A percentile compares a stretch with the other conserved stretches of the same genome.
Conservation (phyloP, 768 basidiomycete genomes). For the Calocybe cyanea region DNA sequence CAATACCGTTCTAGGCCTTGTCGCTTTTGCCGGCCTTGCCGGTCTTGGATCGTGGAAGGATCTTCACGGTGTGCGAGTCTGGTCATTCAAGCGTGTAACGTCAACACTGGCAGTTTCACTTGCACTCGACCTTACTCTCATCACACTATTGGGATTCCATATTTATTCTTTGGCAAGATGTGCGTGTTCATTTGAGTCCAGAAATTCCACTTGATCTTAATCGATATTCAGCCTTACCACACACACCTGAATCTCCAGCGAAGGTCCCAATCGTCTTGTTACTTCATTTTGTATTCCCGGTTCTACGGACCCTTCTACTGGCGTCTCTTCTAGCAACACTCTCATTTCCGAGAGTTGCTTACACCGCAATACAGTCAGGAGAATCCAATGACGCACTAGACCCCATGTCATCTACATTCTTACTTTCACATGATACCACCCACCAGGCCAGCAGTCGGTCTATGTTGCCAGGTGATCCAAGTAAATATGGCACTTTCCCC, state of each 20-base stretch:
- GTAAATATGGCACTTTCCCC: constrained; percentile 78
- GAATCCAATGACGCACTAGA: constrained; percentile 36
- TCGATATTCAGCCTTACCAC: constrained; percentile 16
- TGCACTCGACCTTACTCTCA: constrained; percentile 55
- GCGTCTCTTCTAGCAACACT: constrained; percentile 58
- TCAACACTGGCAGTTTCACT: constrained; percentile 50
- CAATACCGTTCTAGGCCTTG: constrained; percentile 63
- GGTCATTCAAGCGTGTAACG: constrained; percentile 59
- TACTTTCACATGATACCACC: constrained; percentile 47
- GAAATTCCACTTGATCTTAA: constrained; percentile 5
- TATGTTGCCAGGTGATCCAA: constrained; percentile 34
- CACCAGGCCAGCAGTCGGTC: constrained; percentile 42
- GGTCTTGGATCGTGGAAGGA: constrained; percentile 80
- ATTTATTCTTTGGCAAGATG: constrained; percentile 31
- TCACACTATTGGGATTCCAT: constrained; percentile 47
- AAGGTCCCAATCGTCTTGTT: constrained; percentile 25
- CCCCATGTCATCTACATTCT: constrained; percentile 48
- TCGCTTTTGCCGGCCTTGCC: constrained; percentile 69
- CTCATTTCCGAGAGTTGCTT: constrained; percentile 60
- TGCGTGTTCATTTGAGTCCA: constrained; percentile 17
- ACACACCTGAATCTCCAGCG: constrained; percentile 29
- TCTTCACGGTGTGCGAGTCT: constrained; percentile 62
- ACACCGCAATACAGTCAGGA: constrained; percentile 45
- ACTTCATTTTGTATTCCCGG: constrained; percentile 47
- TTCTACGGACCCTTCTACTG: constrained; percentile 63